Conservation (phyloP, 2,329 filamentous ascomycete species). For the Neonectria punicea region DNA sequence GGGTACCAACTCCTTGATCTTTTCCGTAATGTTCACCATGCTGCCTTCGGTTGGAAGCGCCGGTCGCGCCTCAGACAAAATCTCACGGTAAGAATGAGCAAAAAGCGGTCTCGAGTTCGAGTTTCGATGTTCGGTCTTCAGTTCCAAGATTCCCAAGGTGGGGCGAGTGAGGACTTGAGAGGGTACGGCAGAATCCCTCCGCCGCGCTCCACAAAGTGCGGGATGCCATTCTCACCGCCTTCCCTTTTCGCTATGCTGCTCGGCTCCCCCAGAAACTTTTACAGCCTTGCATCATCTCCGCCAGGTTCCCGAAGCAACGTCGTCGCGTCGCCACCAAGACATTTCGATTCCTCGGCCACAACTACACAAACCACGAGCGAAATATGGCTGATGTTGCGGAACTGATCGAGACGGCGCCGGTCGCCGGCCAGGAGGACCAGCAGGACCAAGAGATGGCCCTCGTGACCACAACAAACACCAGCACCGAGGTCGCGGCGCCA, state of each 20-base stretch:
- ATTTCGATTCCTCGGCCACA: conserved; percentile 14
- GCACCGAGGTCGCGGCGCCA: conserved; percentile 58
- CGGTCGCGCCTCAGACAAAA: conserved; percentile 33
- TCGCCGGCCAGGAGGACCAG: conserved; percentile 41
- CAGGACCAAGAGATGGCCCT: conserved; percentile 48
- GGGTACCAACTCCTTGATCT: conserved; percentile 92
- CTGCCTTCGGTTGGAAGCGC: conserved; percentile 49
- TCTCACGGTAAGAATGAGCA: conserved; percentile 15
- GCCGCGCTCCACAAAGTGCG: conserved; percentile 30
- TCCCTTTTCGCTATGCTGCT: conserved; percentile 28
- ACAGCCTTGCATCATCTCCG: conserved; percentile 42
- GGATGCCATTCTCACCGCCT: conserved; percentile 43
- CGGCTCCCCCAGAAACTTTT: conserved; percentile 38
- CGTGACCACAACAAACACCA: conserved; percentile 49
- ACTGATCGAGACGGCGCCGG: conserved; percentile 40
- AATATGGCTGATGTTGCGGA: conserved; percentile 48
- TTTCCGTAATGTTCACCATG: conserved; percentile 99
- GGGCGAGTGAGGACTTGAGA: conserved; percentile 43
- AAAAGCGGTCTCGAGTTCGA: conserved; percentile 23
- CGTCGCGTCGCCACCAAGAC: conserved; percentile 37
- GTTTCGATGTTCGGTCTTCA: conserved; percentile 21
- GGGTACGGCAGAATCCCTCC: conserved; percentile 41
- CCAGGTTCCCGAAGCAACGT: conserved; percentile 32
- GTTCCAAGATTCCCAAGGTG: conserved; percentile 43
- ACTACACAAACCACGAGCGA: conserved; percentile 6